Percentiles rank a stretch among this genome's conserved stretches.
phyloP scores from a whole-genome alignment of 1,284 basidiomycete genomes.

The Malassezia sympodialis region DNA sequence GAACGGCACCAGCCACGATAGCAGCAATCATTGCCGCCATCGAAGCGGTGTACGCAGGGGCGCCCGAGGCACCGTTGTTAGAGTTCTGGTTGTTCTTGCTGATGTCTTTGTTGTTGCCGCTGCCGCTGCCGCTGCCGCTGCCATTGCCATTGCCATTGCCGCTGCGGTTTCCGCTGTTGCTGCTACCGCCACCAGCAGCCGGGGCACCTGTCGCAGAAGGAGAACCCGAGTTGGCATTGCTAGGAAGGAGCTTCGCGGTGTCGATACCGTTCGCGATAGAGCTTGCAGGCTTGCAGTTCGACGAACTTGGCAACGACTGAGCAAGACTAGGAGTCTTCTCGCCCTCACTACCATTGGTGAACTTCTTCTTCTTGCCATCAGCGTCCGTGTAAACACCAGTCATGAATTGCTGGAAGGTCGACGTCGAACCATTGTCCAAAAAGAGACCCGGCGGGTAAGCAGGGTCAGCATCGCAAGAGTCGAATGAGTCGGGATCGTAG shows the following conservation, averaged over 20 bases:
- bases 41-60: slow-evolving; percentile 8
- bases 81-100: background rate
- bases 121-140: background rate
- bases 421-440: slow-evolving; percentile 31
- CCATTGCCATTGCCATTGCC: background rate
- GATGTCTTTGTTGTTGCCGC: slow-evolving; percentile 1
- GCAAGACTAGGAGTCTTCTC: slow-evolving; percentile 37
- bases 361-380: slow-evolving; percentile 27
- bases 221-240: background rate
- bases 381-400: slow-evolving; percentile 26
- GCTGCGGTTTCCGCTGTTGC: background rate
- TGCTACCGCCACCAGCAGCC: background rate
- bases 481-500: slow-evolving; percentile 37
- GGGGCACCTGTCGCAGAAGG: no score
- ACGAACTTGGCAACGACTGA: slow-evolving; percentile 39
- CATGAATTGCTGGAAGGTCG: slow-evolving; percentile 43
- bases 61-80: slow-evolving; percentile 5
- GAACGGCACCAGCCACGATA: slow-evolving; percentile 24
- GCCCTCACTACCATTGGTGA: slow-evolving; percentile 40
- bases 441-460: slow-evolving; percentile 47
- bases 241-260: slow-evolving; percentile 20
- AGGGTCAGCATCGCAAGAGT: slow-evolving; percentile 45
- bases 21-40: slow-evolving; percentile 16
- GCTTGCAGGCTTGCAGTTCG: slow-evolving; percentile 29
- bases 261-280: slow-evolving; percentile 40